phyloP scores from a whole-genome alignment of 2,329 filamentous ascomycete genomes.

The Microascus cirrosus region DNA sequence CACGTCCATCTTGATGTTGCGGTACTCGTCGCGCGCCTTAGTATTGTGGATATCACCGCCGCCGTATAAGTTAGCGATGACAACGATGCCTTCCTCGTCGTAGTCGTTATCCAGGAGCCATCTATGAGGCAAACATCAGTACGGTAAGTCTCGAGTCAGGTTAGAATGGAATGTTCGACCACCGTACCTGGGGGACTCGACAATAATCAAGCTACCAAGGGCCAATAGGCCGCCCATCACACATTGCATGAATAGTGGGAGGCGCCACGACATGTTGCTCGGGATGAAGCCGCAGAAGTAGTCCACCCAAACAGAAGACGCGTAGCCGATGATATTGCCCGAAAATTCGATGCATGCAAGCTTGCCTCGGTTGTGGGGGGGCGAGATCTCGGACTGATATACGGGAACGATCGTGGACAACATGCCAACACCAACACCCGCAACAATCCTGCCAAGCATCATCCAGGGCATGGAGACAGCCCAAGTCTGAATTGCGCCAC shows the following conservation, averaged over 20 bases:
- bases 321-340: constrained; percentile 92
- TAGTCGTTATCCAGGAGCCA: constrained; percentile 97
- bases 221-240: constrained; percentile 83
- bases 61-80: constrained; percentile 95
- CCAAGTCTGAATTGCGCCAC: constrained; percentile 75
- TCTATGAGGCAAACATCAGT: constrained; percentile 34
- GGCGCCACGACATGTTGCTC: constrained; percentile 76
- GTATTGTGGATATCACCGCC: constrained; percentile 89
- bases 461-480: constrained; percentile 83
- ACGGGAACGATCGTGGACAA: constrained; percentile 87
- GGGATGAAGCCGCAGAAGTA: constrained; percentile 92
- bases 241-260: constrained; percentile 87
- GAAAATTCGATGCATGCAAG: constrained; percentile 97
- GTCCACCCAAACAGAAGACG: constrained; percentile 96
- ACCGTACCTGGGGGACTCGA: constrained; percentile 83
- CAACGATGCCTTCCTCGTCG: constrained; percentile 95
- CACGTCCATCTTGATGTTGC: constrained; percentile 98
- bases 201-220: constrained; percentile 80
- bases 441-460: constrained; percentile 71
- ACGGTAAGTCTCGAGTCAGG: background rate
- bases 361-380: constrained; percentile 90
- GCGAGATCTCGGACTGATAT: constrained; percentile 91
- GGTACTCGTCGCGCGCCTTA: constrained; percentile 89
- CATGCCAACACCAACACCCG: constrained; percentile 77
- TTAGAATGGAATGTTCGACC: background rate